Base-by-base conservation (phyloP, 1,284 basidiomycete genomes). In the Xerocomus cyaneibrunnescens region DNA sequence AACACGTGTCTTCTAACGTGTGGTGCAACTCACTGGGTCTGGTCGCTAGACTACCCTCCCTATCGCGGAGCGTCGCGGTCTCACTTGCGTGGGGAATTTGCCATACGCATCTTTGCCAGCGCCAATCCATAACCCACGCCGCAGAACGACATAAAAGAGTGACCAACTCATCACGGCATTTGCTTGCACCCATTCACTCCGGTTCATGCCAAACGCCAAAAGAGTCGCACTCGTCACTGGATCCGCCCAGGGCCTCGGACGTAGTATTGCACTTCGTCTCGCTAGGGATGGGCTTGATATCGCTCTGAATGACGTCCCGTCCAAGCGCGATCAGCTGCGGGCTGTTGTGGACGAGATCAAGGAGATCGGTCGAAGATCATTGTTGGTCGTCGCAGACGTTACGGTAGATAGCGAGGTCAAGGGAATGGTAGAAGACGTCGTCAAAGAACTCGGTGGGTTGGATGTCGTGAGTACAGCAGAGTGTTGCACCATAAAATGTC, bases 251-350 rank as follows among this genome's bases (percentile, higher is more conserved):
- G 58, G 46, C 17, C 21, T 60, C 7, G 58, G 57, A 5, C 50
- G 41, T 6, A 30, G 42, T 3, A 57, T 58, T 8, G 45, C 55
- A n/a, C 40, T 59, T 44, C 59, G 51, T 32, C 55, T 59, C 1
- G 58, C 57, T 2, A 49, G 10, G 13, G 54, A 57, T n/a, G 57
- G 57, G 1, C 47, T 58, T 3, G 50, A 60, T 25, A 46, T 49
- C 14, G 51, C 55, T 7, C 23, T 60, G 7, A 59, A 58, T 31
- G 58, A 58, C 10, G 5, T 59, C 31, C 10, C 45, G 2, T 49
- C 45, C 5, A 59, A 61, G 31, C 13, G 6, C 9, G 43, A 46
- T n/a, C 34, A 55, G 8, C 30, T 57, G n/a, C 42, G 31, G 12
- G 27, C 27, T 12, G 45, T 59, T 16, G 41, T 46, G 1, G 31